Base-by-base conservation (phyloP, 768 basidiomycete species). In the Xanthoconium purpureum region DNA sequence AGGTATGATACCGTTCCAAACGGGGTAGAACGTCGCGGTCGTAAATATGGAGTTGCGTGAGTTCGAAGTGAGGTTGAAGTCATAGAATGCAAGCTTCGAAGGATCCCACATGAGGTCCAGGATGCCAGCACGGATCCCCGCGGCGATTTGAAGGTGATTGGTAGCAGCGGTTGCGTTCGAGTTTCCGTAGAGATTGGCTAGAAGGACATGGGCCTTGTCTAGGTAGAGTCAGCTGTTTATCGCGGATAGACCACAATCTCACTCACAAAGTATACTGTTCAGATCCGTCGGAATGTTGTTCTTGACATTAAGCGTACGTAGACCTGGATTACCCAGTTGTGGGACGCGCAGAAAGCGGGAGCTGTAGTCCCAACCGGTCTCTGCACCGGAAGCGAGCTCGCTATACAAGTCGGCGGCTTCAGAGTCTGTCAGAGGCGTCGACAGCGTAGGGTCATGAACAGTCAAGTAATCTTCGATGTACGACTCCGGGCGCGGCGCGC, bases 21-120 rank as follows among this genome's bases (percentile, higher is more conserved):
- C 76, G 0, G 94, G 91, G 69, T 92, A 93, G 75, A 85, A 94
- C 1, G 82, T 84, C 2, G 90, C 94, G 3, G 75, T 78, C n/a
- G 83, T 83, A 74, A 87, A 94, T 32, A 91, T 66, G 47, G 63
- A 71, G 64, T 84, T 86, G 50, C 88, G 83, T 14, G 80, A 66
- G 48, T 86, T 84, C 3, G 85, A 79, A 8, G 83, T 86, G 39
- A 87, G 70, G 69, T 93, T 91, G 73, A 89, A 97, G 71, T 96
- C 94, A 64, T 95, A 95, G 73, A 95, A 96, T 0, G 88, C 88
- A n/a, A 92, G 76, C 76, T 89, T 90, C 9, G 75, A 72, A 0
- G 83, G 61, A 66, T 96, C 89, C 94, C 94, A 97, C 72, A 84
- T 77, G 10, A 97, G 80, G 68, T 98, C 95, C 36, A 97, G 74